Percentiles rank a stretch among this genome's conserved stretches.
These are phyloP conservation scores for Venturia effusa DNA, from an alignment of 2,329 filamentous ascomycete species.

Conservation along the genomic window DNA sequence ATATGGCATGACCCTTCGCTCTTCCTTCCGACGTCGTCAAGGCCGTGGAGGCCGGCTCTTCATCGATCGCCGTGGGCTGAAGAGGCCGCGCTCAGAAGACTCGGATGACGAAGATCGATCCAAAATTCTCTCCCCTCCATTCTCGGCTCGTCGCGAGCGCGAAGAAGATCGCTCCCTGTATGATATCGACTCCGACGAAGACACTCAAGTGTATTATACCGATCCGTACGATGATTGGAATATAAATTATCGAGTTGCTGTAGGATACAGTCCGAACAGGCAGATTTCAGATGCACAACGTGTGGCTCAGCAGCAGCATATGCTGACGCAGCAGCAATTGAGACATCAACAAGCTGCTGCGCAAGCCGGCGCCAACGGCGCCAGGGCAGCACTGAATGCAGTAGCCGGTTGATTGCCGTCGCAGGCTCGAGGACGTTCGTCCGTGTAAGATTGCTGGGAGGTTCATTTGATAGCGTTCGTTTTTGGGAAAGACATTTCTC, in stretches of 20 bases:
- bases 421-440: neutral
- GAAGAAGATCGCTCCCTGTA: slow-evolving; percentile 5
- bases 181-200: slow-evolving; percentile 12
- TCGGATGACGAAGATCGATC: slow-evolving; percentile 3
- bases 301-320: neutral
- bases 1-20: slow-evolving; percentile 20
- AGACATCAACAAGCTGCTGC: slow-evolving; percentile 6
- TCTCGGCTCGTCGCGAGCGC: slow-evolving; percentile 6
- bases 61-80: slow-evolving; percentile 62
- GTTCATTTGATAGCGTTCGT: slow-evolving; percentile 1
- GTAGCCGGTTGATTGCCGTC: neutral
- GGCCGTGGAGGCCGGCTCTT: slow-evolving; percentile 76
- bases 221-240: slow-evolving; percentile 12
- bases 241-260: slow-evolving; percentile 11
- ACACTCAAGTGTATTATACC: slow-evolving; percentile 9
- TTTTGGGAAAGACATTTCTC: neutral
- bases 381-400: neutral
- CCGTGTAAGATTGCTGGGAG: neutral
- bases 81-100: neutral
- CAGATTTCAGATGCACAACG: neutral
- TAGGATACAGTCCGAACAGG: slow-evolving; percentile 7
- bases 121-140: slow-evolving; percentile 7
- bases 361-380: neutral
- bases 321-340: neutral
- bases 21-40: slow-evolving; percentile 71